These are phyloP conservation scores for Colletotrichum orbiculare DNA, from an alignment of 2,329 filamentous ascomycete genomes.

Conservation along the genomic window DNA sequence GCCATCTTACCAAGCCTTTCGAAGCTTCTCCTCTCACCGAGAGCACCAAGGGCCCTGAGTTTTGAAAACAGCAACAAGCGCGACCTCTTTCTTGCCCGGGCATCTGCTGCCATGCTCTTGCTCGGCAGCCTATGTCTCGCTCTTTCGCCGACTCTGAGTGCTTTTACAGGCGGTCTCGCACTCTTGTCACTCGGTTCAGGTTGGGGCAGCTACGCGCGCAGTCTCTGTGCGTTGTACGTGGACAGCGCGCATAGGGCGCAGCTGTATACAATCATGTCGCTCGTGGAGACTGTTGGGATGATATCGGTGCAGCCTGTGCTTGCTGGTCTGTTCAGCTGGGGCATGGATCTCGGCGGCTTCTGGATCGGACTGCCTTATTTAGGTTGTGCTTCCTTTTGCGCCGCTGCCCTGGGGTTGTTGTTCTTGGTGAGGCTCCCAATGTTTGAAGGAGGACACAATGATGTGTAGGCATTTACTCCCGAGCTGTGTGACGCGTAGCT, in stretches of 20 bases:
- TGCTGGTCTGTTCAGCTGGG: conserved; percentile 43
- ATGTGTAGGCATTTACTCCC: conserved; percentile 42
- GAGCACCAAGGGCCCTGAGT: conserved; percentile 38
- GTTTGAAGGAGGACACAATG: conserved; percentile 39
- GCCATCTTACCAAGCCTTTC: conserved; percentile 41
- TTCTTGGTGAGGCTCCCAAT: conserved; percentile 27
- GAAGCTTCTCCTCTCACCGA: conserved; percentile 37
- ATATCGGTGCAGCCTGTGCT: conserved; percentile 43
- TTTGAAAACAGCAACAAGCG: conserved; percentile 40
- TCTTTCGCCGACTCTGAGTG: conserved; percentile 39
- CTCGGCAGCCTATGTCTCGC: conserved; percentile 42
- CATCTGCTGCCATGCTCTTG: conserved; percentile 39
- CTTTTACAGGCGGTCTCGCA: conserved; percentile 43
- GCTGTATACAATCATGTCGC: conserved; percentile 42
- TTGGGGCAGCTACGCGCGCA: conserved; percentile 42
- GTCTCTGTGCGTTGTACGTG: conserved; percentile 41
- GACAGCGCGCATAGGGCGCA: conserved; percentile 43
- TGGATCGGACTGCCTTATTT: conserved; percentile 47
- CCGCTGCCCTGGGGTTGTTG: conserved; percentile 16
- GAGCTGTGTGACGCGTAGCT: background rate
- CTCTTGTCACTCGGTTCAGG: conserved; percentile 44
- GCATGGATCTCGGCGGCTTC: conserved; percentile 43
- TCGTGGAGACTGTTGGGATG: conserved; percentile 40
- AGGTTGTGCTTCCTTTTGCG: conserved; percentile 40
- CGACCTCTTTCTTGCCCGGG: conserved; percentile 42